Conservation (phyloP, 768 basidiomycete genomes). For the Russula abietina region DNA sequence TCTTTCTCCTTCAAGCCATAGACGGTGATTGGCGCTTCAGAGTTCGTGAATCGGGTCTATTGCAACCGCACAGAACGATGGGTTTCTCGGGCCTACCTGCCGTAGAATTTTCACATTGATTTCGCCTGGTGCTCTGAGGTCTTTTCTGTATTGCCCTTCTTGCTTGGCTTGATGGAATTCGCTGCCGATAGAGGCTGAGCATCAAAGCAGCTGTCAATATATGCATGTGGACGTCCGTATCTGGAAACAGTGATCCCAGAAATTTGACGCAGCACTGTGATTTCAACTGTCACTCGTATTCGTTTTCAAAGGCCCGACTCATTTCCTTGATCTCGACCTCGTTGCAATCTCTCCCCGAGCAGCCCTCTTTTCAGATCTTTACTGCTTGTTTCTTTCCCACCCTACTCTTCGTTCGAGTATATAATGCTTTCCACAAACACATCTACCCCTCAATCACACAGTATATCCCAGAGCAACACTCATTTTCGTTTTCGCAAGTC, state of each 20-base stretch:
- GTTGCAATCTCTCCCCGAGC: too few relatives aligned
- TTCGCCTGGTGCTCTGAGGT: not conserved
- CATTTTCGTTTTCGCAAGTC: too few relatives aligned
- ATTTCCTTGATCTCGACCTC: not conserved
- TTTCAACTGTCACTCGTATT: not conserved
- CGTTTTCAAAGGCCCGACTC: not conserved
- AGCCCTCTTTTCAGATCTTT: too few relatives aligned
- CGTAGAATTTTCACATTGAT: not conserved
- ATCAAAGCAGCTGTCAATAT: not conserved
- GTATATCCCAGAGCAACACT: not conserved
- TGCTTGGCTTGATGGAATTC: not conserved
- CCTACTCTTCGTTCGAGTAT: not conserved
- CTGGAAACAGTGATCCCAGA: not conserved
- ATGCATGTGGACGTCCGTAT: not conserved
- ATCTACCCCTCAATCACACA: not conserved
- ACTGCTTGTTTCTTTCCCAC: not conserved
- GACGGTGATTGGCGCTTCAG: not conserved
- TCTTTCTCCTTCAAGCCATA: not conserved
- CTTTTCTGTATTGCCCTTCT: not conserved
- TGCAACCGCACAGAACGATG: not conserved
- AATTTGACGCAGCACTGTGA: not conserved
- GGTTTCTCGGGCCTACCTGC: not conserved
- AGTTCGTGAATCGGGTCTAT: not conserved
- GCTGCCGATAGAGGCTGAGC: not conserved
- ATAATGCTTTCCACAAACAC: too few relatives aligned